Evolutionary conservation across 2,329 filamentous ascomycete species (phyloP).

Genomic region (Cyclaneusma minus): DNA sequence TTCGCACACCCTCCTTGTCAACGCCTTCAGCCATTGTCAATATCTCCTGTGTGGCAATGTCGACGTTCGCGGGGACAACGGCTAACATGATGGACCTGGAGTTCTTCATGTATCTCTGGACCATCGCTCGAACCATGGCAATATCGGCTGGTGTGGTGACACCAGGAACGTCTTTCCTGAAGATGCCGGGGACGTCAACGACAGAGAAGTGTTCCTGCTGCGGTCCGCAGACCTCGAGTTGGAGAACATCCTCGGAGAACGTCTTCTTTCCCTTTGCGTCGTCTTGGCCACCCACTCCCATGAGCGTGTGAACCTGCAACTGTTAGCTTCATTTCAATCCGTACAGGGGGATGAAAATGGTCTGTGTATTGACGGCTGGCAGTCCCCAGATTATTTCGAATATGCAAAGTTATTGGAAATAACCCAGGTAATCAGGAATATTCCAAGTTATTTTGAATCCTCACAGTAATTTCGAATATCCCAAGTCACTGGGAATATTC

Average conservation of each 20-base stretch:
- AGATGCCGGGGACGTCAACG: slow-evolving; percentile 42
- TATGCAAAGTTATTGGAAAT: too few relatives aligned
- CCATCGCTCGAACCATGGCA: slow-evolving; percentile 28
- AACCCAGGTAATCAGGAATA: too few relatives aligned
- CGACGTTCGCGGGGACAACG: slow-evolving; percentile 8
- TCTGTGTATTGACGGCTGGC: too few relatives aligned
- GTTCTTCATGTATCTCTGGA: slow-evolving; percentile 36
- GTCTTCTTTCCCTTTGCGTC: too few relatives aligned
- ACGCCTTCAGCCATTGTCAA: slow-evolving; percentile 6
- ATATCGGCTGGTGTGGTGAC: slow-evolving; percentile 23
- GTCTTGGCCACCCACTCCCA: too few relatives aligned
- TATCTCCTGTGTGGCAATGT: slow-evolving; percentile 16
- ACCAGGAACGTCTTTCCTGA: slow-evolving; percentile 20
- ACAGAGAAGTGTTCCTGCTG: slow-evolving; percentile 35
- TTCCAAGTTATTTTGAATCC: too few relatives aligned
- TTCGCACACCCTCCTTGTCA: slow-evolving; percentile 21
- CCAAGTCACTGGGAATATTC: too few relatives aligned
- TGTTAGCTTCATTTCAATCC: too few relatives aligned
- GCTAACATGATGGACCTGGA: slow-evolving; percentile 19
- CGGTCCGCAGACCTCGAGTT: slow-evolving; percentile 14
- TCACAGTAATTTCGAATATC: too few relatives aligned
- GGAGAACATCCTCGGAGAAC: slow-evolving; percentile 4
- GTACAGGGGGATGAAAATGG: too few relatives aligned
- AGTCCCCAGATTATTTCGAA: too few relatives aligned
- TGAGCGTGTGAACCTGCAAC: too few relatives aligned